phyloP scores from a whole-genome alignment of 352 stramenopile species.

The Aphanomyces stellatus region DNA sequence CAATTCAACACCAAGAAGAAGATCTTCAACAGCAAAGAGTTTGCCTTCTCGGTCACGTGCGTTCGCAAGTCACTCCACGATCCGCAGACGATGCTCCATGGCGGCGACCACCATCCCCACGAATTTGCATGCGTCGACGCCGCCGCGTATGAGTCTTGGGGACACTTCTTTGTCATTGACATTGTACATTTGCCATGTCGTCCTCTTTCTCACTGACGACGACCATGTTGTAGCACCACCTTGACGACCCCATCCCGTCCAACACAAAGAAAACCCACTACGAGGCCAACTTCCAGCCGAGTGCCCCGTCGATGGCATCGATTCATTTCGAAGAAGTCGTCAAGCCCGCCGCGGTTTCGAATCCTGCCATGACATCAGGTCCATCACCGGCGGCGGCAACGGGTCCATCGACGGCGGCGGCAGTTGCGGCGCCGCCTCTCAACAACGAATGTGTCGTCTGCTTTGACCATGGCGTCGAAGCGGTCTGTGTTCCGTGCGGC shows the following conservation, averaged over 20 bases:
- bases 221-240: no score
- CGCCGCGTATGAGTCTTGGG: constrained; percentile 4
- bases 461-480: constrained; percentile 63
- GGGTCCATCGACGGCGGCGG: background rate
- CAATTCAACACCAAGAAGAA: constrained; percentile 19
- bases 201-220: no score
- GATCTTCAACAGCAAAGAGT: constrained; percentile 20
- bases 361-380: background rate
- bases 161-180: background rate
- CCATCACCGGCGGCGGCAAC: background rate
- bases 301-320: constrained; percentile 1
- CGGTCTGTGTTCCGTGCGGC: constrained; percentile 72
- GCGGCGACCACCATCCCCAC: background rate
- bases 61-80: background rate
- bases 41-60: constrained; percentile 17
- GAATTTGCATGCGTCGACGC: constrained; percentile 14
- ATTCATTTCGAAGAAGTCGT: constrained; percentile 6
- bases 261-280: no score
- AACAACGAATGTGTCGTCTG: constrained; percentile 66
- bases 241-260: no score
- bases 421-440: background rate
- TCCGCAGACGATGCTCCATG: background rate
- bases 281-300: background rate
- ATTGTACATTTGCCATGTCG: background rate
- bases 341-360: background rate